A percentile compares a stretch with the other conserved stretches of the same genome.
These are phyloP conservation scores for Mortierella sp. DNA, from an alignment of 371 early-diverging fungal species.

Conservation along the genomic window DNA sequence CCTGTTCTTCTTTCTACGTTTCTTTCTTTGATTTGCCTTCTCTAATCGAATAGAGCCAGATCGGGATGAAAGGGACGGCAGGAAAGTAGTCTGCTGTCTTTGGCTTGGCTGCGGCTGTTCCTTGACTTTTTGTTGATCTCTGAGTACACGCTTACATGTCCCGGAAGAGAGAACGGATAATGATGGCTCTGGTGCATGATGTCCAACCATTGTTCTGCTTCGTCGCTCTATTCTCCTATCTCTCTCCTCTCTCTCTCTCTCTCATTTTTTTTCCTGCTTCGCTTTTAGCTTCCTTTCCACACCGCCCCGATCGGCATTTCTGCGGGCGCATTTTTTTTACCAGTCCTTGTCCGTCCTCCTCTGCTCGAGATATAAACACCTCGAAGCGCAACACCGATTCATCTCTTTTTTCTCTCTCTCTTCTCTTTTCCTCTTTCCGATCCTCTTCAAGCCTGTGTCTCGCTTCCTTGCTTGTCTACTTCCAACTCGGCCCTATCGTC, in stretches of 20 bases:
- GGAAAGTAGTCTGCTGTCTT: too few relatives aligned
- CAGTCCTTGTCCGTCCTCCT: neutral
- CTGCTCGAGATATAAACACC: too few relatives aligned
- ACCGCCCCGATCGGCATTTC: neutral
- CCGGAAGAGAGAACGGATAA: neutral
- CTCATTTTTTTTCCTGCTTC: neutral
- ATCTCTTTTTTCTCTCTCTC: too few relatives aligned
- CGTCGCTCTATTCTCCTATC: conserved; percentile 3
- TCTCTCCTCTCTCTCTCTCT: conserved; percentile 5
- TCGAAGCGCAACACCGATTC: too few relatives aligned
- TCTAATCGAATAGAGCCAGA: too few relatives aligned
- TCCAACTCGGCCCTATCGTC: neutral
- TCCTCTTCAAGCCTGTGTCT: too few relatives aligned
- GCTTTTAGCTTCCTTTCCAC: conserved; percentile 1
- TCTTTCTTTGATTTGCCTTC: too few relatives aligned
- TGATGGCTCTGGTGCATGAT: conserved; percentile 5
- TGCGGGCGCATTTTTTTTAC: neutral
- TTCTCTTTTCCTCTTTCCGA: too few relatives aligned
- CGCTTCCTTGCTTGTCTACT: too few relatives aligned
- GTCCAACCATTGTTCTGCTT: neutral
- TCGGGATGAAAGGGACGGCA: too few relatives aligned
- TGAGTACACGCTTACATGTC: neutral
- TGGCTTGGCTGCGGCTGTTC: neutral
- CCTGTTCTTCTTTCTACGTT: too few relatives aligned
- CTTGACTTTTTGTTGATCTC: neutral